A percentile compares a stretch with the other conserved stretches of the same genome.
Evolutionary conservation across 2,329 filamentous ascomycete genomes (phyloP).

Genomic region (Neopestalotiopsis sp.): DNA sequence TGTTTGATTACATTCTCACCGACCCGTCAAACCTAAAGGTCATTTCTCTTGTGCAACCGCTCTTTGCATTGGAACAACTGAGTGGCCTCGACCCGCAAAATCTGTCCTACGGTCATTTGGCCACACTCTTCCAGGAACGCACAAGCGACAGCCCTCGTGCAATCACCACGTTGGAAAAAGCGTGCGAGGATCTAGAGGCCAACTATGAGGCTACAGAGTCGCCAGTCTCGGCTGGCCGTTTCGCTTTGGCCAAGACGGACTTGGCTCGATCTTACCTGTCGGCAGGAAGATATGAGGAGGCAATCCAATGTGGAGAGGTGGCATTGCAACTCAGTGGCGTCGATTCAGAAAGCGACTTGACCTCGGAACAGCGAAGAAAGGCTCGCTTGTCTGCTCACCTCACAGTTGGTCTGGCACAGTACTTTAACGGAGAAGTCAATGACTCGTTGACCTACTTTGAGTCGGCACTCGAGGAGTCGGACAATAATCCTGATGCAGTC

Average conservation of each 20-base stretch:
- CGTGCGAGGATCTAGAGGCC: constrained; percentile 75
- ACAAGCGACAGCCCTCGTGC: constrained; percentile 71
- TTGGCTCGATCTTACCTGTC: constrained; percentile 85
- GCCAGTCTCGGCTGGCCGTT: constrained; percentile 71
- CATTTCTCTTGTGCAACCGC: constrained; percentile 77
- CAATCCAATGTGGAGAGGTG: constrained; percentile 80
- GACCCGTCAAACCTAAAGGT: constrained; percentile 56
- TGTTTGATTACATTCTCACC: constrained; percentile 80
- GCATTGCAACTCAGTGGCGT: constrained; percentile 81
- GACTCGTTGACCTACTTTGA: constrained; percentile 82
- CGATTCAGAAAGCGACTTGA: constrained; percentile 69
- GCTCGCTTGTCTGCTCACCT: constrained; percentile 84
- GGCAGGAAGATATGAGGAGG: constrained; percentile 65
- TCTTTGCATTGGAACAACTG: constrained; percentile 88
- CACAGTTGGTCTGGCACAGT: constrained; percentile 83
- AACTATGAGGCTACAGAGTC: constrained; percentile 89
- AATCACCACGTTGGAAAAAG: constrained; percentile 65
- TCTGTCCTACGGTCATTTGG: constrained; percentile 76
- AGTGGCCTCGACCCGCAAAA: constrained; percentile 73
- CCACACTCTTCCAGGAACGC: constrained; percentile 82
- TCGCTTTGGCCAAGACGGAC: constrained; percentile 85
- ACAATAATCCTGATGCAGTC: constrained; percentile 79
- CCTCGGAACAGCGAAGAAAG: constrained; percentile 68
- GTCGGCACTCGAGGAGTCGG: constrained; percentile 77
- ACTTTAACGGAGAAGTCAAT: constrained; percentile 69